Base-by-base conservation (phyloP, 352 stramenopile species). In the Phytopythium vexans region DNA sequence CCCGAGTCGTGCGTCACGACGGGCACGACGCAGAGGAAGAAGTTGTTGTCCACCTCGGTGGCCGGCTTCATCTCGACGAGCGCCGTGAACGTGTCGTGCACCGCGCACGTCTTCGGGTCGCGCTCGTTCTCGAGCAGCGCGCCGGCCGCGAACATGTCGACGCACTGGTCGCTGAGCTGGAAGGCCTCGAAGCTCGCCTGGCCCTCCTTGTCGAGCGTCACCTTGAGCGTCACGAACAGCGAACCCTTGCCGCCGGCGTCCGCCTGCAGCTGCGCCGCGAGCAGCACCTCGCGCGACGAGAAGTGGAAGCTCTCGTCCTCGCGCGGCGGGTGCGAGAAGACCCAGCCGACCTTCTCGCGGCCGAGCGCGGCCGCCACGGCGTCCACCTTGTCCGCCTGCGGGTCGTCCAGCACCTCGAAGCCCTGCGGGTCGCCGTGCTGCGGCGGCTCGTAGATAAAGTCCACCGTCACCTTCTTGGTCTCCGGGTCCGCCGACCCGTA, bases 141-240 rank as follows among this genome's bases (percentile, higher is more conserved):
- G 52, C 97, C 95, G 56, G 97, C 92, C 16, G 93, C 95, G 38
- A 97, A 98, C 97, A 99, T 99, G 54, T 98, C 95, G 72, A 99
- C 97, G 67, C 95, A 98, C 67, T 98, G 94, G 66, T 98, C 84
- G 57, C 83, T 97, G 39, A 99, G 80, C 77, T 99, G 95, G 73
- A 98, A 99, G 11, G 94, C 96, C 51, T 99, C 95, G 27, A 99
- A 97, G 16, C 89, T 88, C 14, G 95, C 94, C 62, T 97, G 90
- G 1, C 94, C 96, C 60, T 98, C 79, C 61, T 94, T 89, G 54
- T 96, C 89, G 35, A 97, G 73, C 31, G 94, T 98, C 40, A 98
- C 93, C 53, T 98, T 97, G 43, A 99, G 82, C 31, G 96, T 98
- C 4, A 98, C 89, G 69, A 99, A 99, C 6, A 97, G 84, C 42